A percentile compares a stretch with the other conserved stretches of the same genome.
Conservation (phyloP, 306 rosid species). For the Bauhinia variegata region DNA sequence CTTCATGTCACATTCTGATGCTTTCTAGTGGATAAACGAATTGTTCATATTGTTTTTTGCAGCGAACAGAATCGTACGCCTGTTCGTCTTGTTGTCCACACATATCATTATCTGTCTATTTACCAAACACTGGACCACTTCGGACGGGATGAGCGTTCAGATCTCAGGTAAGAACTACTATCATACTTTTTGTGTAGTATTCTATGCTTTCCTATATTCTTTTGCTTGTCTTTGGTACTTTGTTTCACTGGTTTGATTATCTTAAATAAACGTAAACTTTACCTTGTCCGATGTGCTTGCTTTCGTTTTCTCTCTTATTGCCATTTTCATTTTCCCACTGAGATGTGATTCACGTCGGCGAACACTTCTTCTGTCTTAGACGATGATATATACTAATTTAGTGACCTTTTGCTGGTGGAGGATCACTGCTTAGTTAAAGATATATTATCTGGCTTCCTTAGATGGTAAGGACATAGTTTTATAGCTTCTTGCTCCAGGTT, state of each 20-base stretch:
- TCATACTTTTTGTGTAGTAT: background rate
- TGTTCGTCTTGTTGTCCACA: constrained; percentile 10
- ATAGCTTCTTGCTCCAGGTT: no score
- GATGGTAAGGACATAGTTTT: background rate
- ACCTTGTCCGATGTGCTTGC: constrained; percentile 23
- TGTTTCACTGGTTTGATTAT: constrained; percentile 25
- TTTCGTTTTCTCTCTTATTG: background rate
- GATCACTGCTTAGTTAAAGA: background rate
- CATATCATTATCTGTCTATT: constrained; percentile 29
- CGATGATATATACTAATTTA: background rate
- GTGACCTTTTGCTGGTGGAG: background rate
- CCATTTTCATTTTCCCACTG: background rate
- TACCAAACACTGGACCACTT: constrained; percentile 13
- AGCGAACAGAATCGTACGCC: background rate
- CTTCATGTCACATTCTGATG: background rate
- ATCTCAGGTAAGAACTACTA: constrained; percentile 36
- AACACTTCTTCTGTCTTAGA: background rate
- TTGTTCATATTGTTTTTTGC: background rate
- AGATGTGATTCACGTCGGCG: constrained; percentile 1
- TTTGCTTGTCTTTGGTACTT: constrained; percentile 30
- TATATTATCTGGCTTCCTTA: constrained; percentile 4
- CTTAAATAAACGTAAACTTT: constrained; percentile 31
- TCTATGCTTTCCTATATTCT: background rate
- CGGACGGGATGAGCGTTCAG: constrained; percentile 30
- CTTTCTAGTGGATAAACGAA: background rate